Base-by-base conservation (phyloP, 768 basidiomycete genomes). In the Kwoniella dendrophila region DNA sequence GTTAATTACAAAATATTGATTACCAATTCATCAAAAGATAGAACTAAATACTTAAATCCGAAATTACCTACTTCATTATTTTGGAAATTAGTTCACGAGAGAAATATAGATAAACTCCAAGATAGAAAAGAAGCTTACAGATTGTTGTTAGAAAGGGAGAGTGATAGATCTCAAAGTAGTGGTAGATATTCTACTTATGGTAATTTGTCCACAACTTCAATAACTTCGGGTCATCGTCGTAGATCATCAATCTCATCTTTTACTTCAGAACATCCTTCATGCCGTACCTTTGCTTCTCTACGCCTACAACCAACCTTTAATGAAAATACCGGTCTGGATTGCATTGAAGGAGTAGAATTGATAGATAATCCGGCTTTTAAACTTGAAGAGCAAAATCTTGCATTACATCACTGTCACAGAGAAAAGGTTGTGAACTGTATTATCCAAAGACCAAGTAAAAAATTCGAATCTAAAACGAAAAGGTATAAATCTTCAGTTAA, bases 1-100 rank as follows among this genome's bases (percentile, higher is more conserved):
- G 20, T 10, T 11, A 33, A 30, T 32, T 33, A 51, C 18, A 33
- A 33, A 22, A 33, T 51, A 20, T 32, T 10, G 5, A 51, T 22
- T 4, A 51, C 49, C 8, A 11, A 30, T 6, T n/a, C 16, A 7
- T 32, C 49, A 20, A 32, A 51, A 51, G 49, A 51, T 34, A 32
- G 49, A 32, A 33, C 49, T 11, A 51, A 51, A 33, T 51, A 51
- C 49, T 32, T 51, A 20, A 32, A 51, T 34, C 49, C 49, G 8
- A 7, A 18, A n/a, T 10, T 51, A 8, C 29, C 29, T 3, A 51
- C 49, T 7, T 18, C 12, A 14, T 20, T 18, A 16, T 51, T 51
- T 18, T 51, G 49, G 49, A 11, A 51, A 3, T 51, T 51, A 5
- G 49, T 51, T 6, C 14, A 20, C 2, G 18, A 51, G 22, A 12